Percentiles rank a stretch among this genome's conserved stretches.
Conservation (phyloP, 2,329 filamentous ascomycete species). For the Coniochaeta hoffmannii region DNA sequence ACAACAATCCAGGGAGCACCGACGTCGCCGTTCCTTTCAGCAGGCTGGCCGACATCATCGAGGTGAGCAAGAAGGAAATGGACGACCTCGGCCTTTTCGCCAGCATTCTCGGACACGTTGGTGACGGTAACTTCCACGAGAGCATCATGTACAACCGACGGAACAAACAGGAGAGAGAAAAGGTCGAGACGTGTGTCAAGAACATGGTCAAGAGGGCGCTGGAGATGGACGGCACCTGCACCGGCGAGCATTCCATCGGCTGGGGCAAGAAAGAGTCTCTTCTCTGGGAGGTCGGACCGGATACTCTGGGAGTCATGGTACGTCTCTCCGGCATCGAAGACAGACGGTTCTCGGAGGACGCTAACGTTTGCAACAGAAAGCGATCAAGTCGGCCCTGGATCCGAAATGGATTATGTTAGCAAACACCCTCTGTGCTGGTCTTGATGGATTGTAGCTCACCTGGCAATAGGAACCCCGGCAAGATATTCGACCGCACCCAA, state of each 20-base stretch:
- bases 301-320: conserved; percentile 74
- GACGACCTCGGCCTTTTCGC: conserved; percentile 80
- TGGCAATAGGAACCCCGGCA: conserved; percentile 61
- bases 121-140: conserved; percentile 92
- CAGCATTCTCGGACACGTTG: conserved; percentile 82
- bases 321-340: conserved; percentile 3
- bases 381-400: conserved; percentile 75
- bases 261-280: conserved; percentile 80
- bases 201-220: conserved; percentile 87
- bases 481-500: conserved; percentile 66
- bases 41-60: conserved; percentile 64
- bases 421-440: background rate
- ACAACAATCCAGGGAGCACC: conserved; percentile 54
- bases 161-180: conserved; percentile 61
- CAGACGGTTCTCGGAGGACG: background rate
- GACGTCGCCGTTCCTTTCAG: conserved; percentile 80
- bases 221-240: conserved; percentile 91
- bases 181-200: conserved; percentile 74
- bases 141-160: conserved; percentile 79
- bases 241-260: conserved; percentile 80
- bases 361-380: conserved; percentile 31
- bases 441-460: background rate
- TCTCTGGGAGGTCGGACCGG: conserved; percentile 69
- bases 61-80: conserved; percentile 83
- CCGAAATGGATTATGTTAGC: conserved; percentile 69